phyloP scores from a whole-genome alignment of 164 flowering plant species.

The Kalanchoe fedtschenkoi region DNA sequence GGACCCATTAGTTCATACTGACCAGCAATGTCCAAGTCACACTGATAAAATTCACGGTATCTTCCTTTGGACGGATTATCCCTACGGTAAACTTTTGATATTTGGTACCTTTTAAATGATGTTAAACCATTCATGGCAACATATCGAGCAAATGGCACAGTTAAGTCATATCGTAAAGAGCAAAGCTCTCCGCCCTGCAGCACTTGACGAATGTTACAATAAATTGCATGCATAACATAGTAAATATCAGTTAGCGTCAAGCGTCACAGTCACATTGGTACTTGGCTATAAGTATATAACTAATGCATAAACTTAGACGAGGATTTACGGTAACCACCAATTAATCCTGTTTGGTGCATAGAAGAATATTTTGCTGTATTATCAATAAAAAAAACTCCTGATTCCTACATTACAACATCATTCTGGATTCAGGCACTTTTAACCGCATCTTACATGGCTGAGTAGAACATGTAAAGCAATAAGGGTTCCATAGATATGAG shows the following conservation, averaged over 20 bases:
- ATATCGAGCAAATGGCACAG: slow-evolving; percentile 92
- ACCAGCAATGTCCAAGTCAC: slow-evolving; percentile 96
- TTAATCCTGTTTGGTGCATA: neutral
- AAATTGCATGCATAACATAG: neutral
- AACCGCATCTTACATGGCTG: no score
- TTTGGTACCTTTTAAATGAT: slow-evolving; percentile 78
- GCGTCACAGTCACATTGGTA: neutral
- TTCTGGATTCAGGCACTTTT: no score
- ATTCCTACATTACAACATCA: no score
- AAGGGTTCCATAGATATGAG: no score
- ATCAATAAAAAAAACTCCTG: no score
- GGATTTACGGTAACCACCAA: no score
- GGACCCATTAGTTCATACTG: slow-evolving; percentile 70
- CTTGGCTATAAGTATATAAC: no score
- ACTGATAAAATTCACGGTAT: slow-evolving; percentile 93
- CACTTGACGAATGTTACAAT: slow-evolving; percentile 11
- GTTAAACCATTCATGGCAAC: slow-evolving; percentile 85
- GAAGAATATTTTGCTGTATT: no score
- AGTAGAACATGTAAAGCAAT: no score
- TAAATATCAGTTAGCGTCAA: neutral
- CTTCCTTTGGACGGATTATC: slow-evolving; percentile 96
- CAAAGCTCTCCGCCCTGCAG: slow-evolving; percentile 92
- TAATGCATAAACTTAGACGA: no score
- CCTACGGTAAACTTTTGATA: slow-evolving; percentile 86
- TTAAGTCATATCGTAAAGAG: slow-evolving; percentile 86